Evolutionary conservation across 2,329 filamentous ascomycete species (phyloP), one percentile per base, ranked within the genome.

Genomic region (Elsinoe ampelina): DNA sequence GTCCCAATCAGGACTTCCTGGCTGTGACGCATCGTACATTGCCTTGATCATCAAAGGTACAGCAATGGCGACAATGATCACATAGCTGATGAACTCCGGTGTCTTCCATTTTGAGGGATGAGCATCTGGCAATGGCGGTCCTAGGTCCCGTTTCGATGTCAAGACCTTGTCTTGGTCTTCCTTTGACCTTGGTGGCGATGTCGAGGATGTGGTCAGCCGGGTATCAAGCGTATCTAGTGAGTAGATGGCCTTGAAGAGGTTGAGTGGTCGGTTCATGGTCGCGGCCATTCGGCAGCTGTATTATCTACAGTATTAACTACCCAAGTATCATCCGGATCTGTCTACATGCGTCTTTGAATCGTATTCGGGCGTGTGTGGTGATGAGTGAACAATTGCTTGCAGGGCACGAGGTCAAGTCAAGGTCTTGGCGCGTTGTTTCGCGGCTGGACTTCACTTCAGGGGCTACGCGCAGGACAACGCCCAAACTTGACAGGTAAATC

Each of bases 11-110:
- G 20, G 34, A 55, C 32, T 41, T 5, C 58, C 72, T 91, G 91
- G 80, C 72, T 84, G 81, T 20, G 93, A 98, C 45, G 95, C 89
- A 72, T 88, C 82, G 63, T 90, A 87, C 8, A 86, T 85, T n/a
- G 85, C 78, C 76, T 89, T 95, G 72, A 95, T 89, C 91, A 98
- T 98, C 36, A 70, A 60, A 65, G 84, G 80, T 7, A 89, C 89
- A 22, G 97, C 77, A 5, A 81, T 67, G 62, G 88, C 72, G 17
- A 86, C 48, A 63, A 84, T 86, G 73, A 96, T 95, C 62, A 83
- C 85, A 74, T 98, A 97, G 55, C 90, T 64, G 68, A 82, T 86
- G 74, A 93, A 97, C 72, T 98, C 93, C 2, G 80, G 79, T 0
- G 90, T 95, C 20, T 79, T 82, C 92, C 92, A 98, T 83, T 81